These are phyloP conservation scores for Hibiscus trionum DNA, from an alignment of 345 rosid species.

Conservation along the genomic window DNA sequence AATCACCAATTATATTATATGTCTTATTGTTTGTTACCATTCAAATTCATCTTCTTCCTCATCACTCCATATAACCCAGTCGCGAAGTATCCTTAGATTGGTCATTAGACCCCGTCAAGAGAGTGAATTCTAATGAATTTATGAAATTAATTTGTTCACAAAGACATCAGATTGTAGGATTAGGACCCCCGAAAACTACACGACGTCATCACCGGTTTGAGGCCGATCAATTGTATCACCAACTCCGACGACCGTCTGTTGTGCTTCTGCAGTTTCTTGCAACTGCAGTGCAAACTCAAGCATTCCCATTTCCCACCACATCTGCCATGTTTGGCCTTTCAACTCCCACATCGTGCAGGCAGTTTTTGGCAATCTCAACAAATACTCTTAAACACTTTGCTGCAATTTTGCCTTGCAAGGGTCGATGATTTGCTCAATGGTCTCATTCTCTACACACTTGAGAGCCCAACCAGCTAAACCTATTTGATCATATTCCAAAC, in stretches of 20 bases:
- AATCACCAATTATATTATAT: too few relatives aligned
- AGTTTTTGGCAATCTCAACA: neutral
- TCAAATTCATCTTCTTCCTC: too few relatives aligned
- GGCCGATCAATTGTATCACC: neutral
- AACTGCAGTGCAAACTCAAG: conserved; percentile 2
- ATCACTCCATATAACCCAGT: too few relatives aligned
- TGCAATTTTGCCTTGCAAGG: neutral
- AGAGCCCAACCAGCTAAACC: neutral
- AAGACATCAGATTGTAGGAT: neutral
- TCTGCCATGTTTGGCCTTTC: conserved; percentile 21
- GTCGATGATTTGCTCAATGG: conserved; percentile 12
- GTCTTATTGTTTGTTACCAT: too few relatives aligned
- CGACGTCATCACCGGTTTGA: neutral
- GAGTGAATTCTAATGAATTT: too few relatives aligned
- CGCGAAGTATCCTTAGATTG: too few relatives aligned
- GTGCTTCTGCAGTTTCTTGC: neutral
- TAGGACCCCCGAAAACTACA: neutral
- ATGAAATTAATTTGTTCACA: neutral
- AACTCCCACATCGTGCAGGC: conserved; percentile 8
- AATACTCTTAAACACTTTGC: neutral
- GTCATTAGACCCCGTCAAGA: too few relatives aligned
- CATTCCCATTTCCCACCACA: conserved; percentile 15
- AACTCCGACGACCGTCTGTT: neutral
- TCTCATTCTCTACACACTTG: neutral
- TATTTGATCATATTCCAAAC: neutral